Evolutionary conservation across 768 basidiomycete genomes (phyloP).

Genomic region (Termitomyces heimii): DNA sequence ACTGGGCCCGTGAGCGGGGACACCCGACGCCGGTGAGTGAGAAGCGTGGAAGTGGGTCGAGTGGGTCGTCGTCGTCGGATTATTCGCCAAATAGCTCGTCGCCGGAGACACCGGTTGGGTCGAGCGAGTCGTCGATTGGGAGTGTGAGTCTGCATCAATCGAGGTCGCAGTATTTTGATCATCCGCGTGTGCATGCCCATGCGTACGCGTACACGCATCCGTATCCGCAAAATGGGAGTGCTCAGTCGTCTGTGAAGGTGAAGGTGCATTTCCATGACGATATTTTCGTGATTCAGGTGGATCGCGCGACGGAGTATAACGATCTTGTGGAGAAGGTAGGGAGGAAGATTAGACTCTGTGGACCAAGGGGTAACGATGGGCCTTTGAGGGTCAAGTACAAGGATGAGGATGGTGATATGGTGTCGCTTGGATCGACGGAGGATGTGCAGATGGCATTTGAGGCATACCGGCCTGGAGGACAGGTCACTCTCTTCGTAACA

Average conservation of each 20-base stretch:
- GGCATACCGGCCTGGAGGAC: constrained; percentile 69
- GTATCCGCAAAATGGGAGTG: constrained; percentile 22
- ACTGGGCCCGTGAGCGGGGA: constrained; percentile 41
- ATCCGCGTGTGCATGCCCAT: constrained; percentile 7
- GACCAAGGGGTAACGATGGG: constrained; percentile 73
- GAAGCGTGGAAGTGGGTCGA: constrained; percentile 82
- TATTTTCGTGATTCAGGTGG: constrained; percentile 91
- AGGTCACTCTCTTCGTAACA: constrained; percentile 77
- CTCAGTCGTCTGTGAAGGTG: constrained; percentile 60
- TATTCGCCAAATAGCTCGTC: constrained; percentile 82
- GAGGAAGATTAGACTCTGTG: constrained; percentile 89
- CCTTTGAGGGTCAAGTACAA: constrained; percentile 82
- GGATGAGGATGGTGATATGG: constrained; percentile 91
- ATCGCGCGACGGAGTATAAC: constrained; percentile 68
- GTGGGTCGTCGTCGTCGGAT: constrained; percentile 77
- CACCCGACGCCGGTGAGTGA: constrained; percentile 34
- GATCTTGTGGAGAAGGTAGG: constrained; percentile 88
- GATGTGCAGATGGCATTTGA: constrained; percentile 95
- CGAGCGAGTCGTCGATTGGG: constrained; percentile 74
- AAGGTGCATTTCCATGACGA: constrained; percentile 95
- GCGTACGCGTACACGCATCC: constrained; percentile 17
- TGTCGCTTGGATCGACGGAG: constrained; percentile 84
- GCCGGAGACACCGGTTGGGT: constrained; percentile 89
- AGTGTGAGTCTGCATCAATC: constrained; percentile 49
- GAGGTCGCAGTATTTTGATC: constrained; percentile 48